Base-by-base conservation (phyloP, 768 basidiomycete species). In the Boletus subparvulus region DNA sequence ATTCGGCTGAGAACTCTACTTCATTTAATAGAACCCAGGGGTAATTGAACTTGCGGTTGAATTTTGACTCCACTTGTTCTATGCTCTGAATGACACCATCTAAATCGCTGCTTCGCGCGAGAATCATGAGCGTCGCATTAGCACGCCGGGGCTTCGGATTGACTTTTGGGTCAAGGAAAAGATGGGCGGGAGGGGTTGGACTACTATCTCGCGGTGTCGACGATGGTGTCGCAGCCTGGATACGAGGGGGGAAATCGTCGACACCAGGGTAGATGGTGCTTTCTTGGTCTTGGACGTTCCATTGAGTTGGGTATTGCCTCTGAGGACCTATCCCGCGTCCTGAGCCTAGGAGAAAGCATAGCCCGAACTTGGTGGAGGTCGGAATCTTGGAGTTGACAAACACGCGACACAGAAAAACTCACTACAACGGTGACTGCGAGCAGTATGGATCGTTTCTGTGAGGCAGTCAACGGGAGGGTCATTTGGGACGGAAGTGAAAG, bases 11-110 rank as follows among this genome's bases (percentile, higher is more conserved):
- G 62, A 87, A 87, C 1, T 77, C 74, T 54, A 74, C 82, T 7
- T 88, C 85, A 58, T 87, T 87, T 39, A 88, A 69, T 62, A 88
- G 80, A 13, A 85, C 78, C 73, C 81, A 87, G 6, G 84, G 83
- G 61, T 88, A 88, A 39, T 77, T 70, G 58, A 72, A 83, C 61
- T 78, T 77, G 40, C 75, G 69, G 65, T 88, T 88, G 62, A 86
- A 87, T 17, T 78, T 71, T 42, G 79, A 74, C 57, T 88, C 86
- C 41, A 86, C 69, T 56, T 79, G 76, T 61, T 80, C 77, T 48
- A 86, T 80, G 46, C 78, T 81, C 37, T 70, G 67, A 30, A 82
- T 61, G 35, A 83, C 78, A 6, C 75, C 74, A 3, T 69, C 54
- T 16, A 84, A 51, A 52, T 83, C 82, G 19, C 63, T 69, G 62